Evolutionary conservation across 2,329 filamentous ascomycete species (phyloP).

Genomic region (Teratosphaeria gauchensis): DNA sequence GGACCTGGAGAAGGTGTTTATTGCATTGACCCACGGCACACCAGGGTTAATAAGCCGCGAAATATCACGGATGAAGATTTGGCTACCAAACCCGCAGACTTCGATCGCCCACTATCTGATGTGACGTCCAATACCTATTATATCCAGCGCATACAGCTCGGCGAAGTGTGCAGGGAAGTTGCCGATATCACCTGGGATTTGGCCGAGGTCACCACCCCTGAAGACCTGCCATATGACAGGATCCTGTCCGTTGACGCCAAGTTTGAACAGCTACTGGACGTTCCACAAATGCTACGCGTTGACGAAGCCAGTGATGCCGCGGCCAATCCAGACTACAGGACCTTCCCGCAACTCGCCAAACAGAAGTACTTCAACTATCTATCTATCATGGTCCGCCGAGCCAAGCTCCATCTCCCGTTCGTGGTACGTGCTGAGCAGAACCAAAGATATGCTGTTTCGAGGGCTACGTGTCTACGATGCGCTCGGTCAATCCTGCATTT

Average conservation of each 20-base stretch:
- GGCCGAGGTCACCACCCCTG: too few relatives aligned
- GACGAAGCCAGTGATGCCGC: neutral
- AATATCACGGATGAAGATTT: slow-evolving; percentile 36
- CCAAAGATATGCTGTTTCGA: slow-evolving; percentile 11
- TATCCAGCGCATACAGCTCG: too few relatives aligned
- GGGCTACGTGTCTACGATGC: slow-evolving; percentile 12
- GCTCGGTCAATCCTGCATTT: slow-evolving; percentile 12
- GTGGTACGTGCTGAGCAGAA: slow-evolving; percentile 14
- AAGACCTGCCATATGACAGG: too few relatives aligned
- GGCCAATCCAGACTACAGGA: slow-evolving; percentile 3
- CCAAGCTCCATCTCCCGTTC: slow-evolving; percentile 20
- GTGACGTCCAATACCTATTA: slow-evolving; percentile 39
- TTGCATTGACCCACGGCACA: slow-evolving; percentile 31
- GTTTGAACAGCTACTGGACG: slow-evolving; percentile 31
- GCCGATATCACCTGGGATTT: too few relatives aligned
- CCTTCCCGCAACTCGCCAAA: slow-evolving; percentile 1
- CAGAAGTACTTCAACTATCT: slow-evolving; percentile 11
- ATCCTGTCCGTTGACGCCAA: slow-evolving; percentile 28
- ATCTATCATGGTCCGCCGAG: slow-evolving; percentile 14
- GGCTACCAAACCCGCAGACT: slow-evolving; percentile 8
- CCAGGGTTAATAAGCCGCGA: slow-evolving; percentile 31
- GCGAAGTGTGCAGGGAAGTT: too few relatives aligned
- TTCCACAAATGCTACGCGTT: slow-evolving; percentile 9
- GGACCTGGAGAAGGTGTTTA: slow-evolving; percentile 38
- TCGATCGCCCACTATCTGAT: slow-evolving; percentile 22